Base-by-base conservation (phyloP, 2,329 filamentous ascomycete species). In the Paecilomyces dactylethromorphus region DNA sequence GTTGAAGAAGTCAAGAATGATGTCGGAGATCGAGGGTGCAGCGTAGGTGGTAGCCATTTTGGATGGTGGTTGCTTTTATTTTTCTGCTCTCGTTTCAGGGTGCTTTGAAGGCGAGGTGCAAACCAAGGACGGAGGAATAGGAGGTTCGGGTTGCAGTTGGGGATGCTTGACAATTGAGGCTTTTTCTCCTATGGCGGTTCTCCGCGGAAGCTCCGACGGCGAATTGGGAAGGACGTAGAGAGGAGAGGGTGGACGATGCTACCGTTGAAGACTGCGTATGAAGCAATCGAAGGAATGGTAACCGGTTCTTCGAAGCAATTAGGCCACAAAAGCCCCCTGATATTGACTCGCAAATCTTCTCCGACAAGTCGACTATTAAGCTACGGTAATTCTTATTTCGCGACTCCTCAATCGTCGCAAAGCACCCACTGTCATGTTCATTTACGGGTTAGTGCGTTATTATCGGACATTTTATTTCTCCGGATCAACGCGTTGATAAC, bases 401-500 rank as follows among this genome's bases (percentile, higher is more conserved):
- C 24, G 24, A 26, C 24, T 3, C 26, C 26, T 29, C 26, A 45
- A 39, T 39, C 13, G 35, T 39, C n/a, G 35, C 26, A 39, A n/a
- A 39, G 12, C 35, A n/a, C 33, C 33, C 11, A 15, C 15, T 45
- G 21, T 55, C 50, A 52, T 26, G 26, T 52, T 22, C 22, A 52
- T 33, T 39, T 55, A 8, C 7, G 54, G 54, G 12, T 32, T 32
- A 54, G 54, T 22, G 54, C 24, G 22, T 13, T 12, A 8, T 2
- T 22, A 24, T 45, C 6, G 11, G 53, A n/a, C 26, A 26, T 5
- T 13, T 24, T 8, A 2, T 24, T 35, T n/a, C 22, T 52, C 39
- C 32, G 29, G 64, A 59, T 1, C 0, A 24, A 66, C 65, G 64
- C 62, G 65, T 66, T 22, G 3, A 8, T 1, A 52, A 58, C 65